Evolutionary conservation across 257 asterid genomes (phyloP), one percentile per base, ranked within the genome.

Genomic region (Linaria vulgaris): DNA sequence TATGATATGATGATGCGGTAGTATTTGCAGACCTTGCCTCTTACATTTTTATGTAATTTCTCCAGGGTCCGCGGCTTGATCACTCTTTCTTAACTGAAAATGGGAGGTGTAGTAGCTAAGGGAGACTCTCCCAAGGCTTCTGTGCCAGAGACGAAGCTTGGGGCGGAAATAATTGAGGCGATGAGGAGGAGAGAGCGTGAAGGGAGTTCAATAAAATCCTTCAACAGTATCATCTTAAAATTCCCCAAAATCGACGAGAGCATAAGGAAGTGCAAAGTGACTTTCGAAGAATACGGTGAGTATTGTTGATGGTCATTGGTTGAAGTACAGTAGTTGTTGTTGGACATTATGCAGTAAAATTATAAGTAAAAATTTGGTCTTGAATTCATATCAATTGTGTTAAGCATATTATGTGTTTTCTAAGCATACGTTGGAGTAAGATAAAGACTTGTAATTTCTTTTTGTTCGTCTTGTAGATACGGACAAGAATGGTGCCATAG

Each of bases 231-330:
- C 34, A 85, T 91, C 80, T 77, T 91, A 44, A 86, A 86, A 38
- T 91, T 91, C 56, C 98, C 98, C 51, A 91, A 83, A 69, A 88
- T 91, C 31, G 96, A 84, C 9, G 82, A 84, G 80, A 83, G 85
- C 83, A 64, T 91, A 45, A 75, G 88, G 77, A 91, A 88, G 77
- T 88, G 87, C 80, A 83, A 75, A 77, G 72, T 74, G 9, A 77
- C 76, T 23, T 91, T 88, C 43, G 72, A 81, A 65, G 88, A 84
- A 68, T 91, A 84, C 21, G 98, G 98, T 91, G 67, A 44, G 76
- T 57, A 15, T 21, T 56, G 25, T 31, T 57, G 47, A 21, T 22
- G 19, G 14, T 21, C 19, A 47, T 20, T 57, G 7, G 31, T 56
- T n/a, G n/a, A n/a, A 57, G 31, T 16, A 48, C 27, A n/a, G 10